Percentiles rank a stretch among this genome's conserved stretches.
phyloP scores from a whole-genome alignment of 2,329 filamentous ascomycete genomes.

The Penicillium glabrum region DNA sequence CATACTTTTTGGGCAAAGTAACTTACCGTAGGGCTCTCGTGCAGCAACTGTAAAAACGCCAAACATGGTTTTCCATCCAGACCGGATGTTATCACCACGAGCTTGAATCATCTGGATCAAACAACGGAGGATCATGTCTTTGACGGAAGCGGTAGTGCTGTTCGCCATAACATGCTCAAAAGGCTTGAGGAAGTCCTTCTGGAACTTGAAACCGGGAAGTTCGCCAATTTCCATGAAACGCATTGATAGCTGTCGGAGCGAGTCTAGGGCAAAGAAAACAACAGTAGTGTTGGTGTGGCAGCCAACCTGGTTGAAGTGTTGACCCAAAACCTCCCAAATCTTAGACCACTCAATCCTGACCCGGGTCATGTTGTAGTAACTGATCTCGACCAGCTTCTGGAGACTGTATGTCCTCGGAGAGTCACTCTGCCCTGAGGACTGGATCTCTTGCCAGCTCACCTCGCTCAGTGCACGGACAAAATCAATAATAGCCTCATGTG shows the following conservation, averaged over 20 bases:
- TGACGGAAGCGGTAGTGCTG: constrained; percentile 85
- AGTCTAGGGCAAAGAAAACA: constrained; percentile 96
- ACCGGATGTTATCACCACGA: constrained; percentile 92
- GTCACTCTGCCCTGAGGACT: constrained; percentile 93
- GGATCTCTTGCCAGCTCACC: constrained; percentile 99
- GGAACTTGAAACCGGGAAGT: constrained; percentile 97
- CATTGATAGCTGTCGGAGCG: constrained; percentile 92
- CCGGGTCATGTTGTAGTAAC: constrained; percentile 99
- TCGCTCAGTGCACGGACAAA: constrained; percentile 91
- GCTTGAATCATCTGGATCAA: constrained; percentile 99
- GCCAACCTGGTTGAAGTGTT: constrained; percentile 97
- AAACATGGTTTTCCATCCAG: constrained; percentile 99
- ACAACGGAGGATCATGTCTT: constrained; percentile 95
- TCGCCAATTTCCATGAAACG: constrained; percentile 99
- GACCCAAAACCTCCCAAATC: constrained; percentile 95
- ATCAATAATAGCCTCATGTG: constrained; percentile 90
- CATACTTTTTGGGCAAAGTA: background rate
- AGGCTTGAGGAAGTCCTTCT: constrained; percentile 97
- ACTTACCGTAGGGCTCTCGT: constrained; percentile 73
- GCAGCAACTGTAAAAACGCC: constrained; percentile 97
- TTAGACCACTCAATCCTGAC: constrained; percentile 98
- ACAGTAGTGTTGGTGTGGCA: constrained; percentile 96
- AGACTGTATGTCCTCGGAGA: constrained; percentile 95
- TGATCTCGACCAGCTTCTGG: constrained; percentile 97
- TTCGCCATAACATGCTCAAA: constrained; percentile 98